Conservation (phyloP, 352 stramenopile genomes). For the Phytophthora aleatoria region DNA sequence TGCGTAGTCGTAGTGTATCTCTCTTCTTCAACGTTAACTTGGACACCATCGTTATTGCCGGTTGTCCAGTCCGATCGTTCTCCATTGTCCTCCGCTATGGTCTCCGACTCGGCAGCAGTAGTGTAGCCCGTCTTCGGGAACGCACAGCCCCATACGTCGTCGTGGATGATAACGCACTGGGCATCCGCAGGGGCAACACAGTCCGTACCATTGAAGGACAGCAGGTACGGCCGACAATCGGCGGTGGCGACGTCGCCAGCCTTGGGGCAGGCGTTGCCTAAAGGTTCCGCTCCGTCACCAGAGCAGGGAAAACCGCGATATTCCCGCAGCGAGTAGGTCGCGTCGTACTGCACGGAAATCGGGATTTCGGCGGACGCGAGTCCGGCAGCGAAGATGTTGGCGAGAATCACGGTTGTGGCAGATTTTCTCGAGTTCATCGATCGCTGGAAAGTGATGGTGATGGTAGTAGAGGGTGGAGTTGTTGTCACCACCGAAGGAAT, state of each 20-base stretch:
- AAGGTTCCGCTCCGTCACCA: conserved; percentile 12
- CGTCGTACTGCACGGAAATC: conserved; percentile 26
- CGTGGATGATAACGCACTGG: conserved; percentile 13
- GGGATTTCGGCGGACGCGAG: conserved; percentile 19
- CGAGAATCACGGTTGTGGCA: conserved; percentile 11
- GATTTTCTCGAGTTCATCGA: conserved; percentile 2
- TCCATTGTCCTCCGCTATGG: not conserved
- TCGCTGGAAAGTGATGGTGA: conserved; percentile 5
- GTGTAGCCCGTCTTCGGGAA: conserved; percentile 20
- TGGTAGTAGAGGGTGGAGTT: not conserved
- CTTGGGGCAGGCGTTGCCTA: conserved; percentile 16
- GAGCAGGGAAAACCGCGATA: conserved; percentile 22
- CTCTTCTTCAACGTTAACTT: not conserved
- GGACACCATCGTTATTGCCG: not conserved
- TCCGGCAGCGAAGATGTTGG: conserved; percentile 9
- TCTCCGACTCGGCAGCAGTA: conserved; percentile 2
- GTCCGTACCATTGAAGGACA: conserved; percentile 20
- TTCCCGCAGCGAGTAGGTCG: conserved; percentile 25
- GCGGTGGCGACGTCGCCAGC: conserved; percentile 24
- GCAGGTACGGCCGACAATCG: conserved; percentile 23
- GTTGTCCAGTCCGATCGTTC: not conserved
- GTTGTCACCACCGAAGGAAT: conserved; percentile 16
- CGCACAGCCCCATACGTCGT: conserved; percentile 18
- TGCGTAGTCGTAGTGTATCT: no score
- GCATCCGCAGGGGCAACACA: conserved; percentile 29